Evolutionary conservation across 805 yeast species (phyloP), one percentile per base, ranked within the genome.

Genomic region (Cyberlindnera subsufficiens): DNA sequence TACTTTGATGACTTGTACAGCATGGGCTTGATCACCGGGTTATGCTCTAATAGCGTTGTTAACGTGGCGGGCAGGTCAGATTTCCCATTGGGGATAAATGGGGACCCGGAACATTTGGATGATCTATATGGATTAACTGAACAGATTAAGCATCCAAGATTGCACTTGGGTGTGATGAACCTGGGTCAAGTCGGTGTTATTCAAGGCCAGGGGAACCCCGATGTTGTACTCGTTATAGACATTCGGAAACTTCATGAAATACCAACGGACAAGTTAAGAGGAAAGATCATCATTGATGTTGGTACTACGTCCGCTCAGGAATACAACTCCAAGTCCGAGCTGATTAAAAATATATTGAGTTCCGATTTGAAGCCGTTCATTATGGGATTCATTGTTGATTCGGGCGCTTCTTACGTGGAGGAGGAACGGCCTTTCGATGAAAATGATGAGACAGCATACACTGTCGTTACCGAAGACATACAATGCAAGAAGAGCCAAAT

Each of bases 1-100:
- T 47, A 44, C 46, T 47, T 42, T 41, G 42, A 42, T 18, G 51
- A 47, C 30, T 38, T 47, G 34, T 47, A 38, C 39, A 19, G 42
- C 10, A 11, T 40, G 19, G 51, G 42, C 1, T 11, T 46, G 30
- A 39, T 42, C 4, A 39, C 44, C 1, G 31, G 32, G 3, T 6
- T 15, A 27, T 33, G 34, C 10, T 39, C 37, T 3, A 17, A 42
- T 7, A 15, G 41, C 13, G 17, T 43, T 13, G 42, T 46, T 19
- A 44, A 43, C 35, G 33, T 37, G 27, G 42, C 32, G 15, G 42
- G 47, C 17, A 39, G 36, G 18, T 25, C 38, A 9, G 14, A 9
- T 5, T 40, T 22, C 33, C 44, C 51, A 1, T 30, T 38, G 11
- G 45, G 40, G 22, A 38, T 46, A 14, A 14, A 8, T 13, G 17